Conservation (phyloP, 192 early-diverging fungal genomes). For the Allomyces macrogynus region DNA sequence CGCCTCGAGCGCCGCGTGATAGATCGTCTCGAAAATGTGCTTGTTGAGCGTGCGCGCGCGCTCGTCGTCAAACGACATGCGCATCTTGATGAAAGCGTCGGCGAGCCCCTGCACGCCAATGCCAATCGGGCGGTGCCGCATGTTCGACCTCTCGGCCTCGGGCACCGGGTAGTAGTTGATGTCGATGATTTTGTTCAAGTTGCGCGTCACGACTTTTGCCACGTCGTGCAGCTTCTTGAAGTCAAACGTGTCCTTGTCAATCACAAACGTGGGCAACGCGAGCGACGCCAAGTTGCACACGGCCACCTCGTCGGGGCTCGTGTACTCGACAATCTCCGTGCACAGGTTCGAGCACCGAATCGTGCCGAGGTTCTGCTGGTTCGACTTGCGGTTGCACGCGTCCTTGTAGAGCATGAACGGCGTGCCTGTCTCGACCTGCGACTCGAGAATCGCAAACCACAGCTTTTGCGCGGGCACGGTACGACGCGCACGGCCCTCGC, state of each 20-base stretch:
- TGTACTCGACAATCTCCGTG: constrained; percentile 96
- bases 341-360: constrained; percentile 98
- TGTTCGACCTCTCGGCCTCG: constrained; percentile 71
- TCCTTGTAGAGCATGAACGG: constrained; percentile 99
- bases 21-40: constrained; percentile 90
- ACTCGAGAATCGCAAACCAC: constrained; percentile 87
- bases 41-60: constrained; percentile 64
- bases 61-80: constrained; percentile 76
- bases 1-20: constrained; percentile 79
- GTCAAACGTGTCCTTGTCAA: constrained; percentile 38
- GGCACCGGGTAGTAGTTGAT: constrained; percentile 88
- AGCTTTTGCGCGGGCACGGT: constrained; percentile 94
- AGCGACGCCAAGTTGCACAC: constrained; percentile 95
- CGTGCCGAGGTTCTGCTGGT: constrained; percentile 96
- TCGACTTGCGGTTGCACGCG: constrained; percentile 96
- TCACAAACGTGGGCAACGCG: constrained; percentile 70
- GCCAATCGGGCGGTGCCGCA: constrained; percentile 90
- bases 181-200: constrained; percentile 95
- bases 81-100: constrained; percentile 89
- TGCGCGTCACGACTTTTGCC: constrained; percentile 69
- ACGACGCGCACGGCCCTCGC: constrained; percentile 59
- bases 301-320: constrained; percentile 83
- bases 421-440: constrained; percentile 92
- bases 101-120: constrained; percentile 97
- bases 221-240: constrained; percentile 67